Evolutionary conservation across 257 asterid species (phyloP).

Genomic region (Jacaranda mimosifolia): DNA sequence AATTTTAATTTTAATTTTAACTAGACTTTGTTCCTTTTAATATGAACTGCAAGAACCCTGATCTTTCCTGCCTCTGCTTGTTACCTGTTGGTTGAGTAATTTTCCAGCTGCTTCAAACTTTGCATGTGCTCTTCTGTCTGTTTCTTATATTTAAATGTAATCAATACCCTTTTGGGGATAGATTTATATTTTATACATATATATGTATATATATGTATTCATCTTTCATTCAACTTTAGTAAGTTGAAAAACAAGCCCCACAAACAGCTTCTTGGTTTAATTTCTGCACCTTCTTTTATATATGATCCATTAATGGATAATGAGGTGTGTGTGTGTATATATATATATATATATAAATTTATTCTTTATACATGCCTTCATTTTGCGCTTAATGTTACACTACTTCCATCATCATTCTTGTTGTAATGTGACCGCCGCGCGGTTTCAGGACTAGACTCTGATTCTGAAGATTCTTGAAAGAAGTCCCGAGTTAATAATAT

Average conservation of each 20-base stretch:
- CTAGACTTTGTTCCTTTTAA: too few species aligned
- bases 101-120: conserved; percentile 36
- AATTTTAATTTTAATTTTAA: background rate
- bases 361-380: background rate
- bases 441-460: background rate
- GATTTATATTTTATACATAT: background rate
- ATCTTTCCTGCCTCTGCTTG: conserved; percentile 32
- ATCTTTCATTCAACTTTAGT: background rate
- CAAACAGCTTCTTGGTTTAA: background rate
- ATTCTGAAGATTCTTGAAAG: conserved; percentile 11
- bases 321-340: conserved; percentile 28
- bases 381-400: background rate
- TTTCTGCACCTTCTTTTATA: background rate
- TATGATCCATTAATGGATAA: background rate
- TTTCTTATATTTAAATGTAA: background rate
- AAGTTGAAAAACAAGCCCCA: too few species aligned
- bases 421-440: background rate
- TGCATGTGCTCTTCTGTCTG: conserved; percentile 45
- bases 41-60: conserved; percentile 17
- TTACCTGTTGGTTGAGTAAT: conserved; percentile 25
- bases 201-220: background rate
- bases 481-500: background rate
- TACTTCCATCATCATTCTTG: background rate
- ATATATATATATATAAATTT: background rate
- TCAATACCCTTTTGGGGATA: conserved; percentile 8